Base-by-base conservation (phyloP, 2,329 filamentous ascomycete genomes). In the Fusarium robinianum region DNA sequence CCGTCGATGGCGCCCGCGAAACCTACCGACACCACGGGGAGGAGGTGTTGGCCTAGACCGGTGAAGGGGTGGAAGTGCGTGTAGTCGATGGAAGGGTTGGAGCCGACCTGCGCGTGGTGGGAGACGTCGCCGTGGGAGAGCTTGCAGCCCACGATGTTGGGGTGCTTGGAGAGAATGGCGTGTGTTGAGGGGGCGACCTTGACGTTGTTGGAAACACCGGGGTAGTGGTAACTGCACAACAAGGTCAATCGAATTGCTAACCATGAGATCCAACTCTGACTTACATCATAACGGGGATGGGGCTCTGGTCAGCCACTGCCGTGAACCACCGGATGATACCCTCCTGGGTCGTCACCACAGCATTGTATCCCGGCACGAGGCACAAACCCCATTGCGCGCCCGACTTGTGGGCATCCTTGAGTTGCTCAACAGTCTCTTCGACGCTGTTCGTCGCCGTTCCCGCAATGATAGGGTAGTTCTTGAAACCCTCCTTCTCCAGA, bases 111-210 rank as follows among this genome's bases (percentile, higher is more conserved):
- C 5, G 77, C 73, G 61, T 84, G 81, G 55, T 78, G 73, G n/a
- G 81, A 83, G 32, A 85, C 74, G 61, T 85, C 80, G 36, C 81
- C 82, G 63, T 87, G 83, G 1, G 81, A 85, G 55, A 87, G 77
- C 68, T 87, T 87, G 68, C 80, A 84, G 36, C 83, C 83, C 4
- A 85, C 82, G 45, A 86, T 85, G 60, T 86, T 86, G 19, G 79
- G 74, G 62, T 86, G 83, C 41, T 74, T 68, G 6, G 83, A 73
- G 17, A 87, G 78, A 0, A 61, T 64, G 12, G 64, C 79, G 59
- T 80, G 83, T 0, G 81, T 82, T 7, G 77, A 71, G 2, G 81
- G 78, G 1, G 74, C 68, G 46, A 86, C 73, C 55, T 75, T 74
- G 57, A 86, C 71, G 57, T 81, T 79, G 70, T 86, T 87, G 8